Percentiles rank a stretch among this genome's conserved stretches.
Evolutionary conservation across 805 yeast genomes (phyloP).

Genomic region (Tetrapisispora phaffii): DNA sequence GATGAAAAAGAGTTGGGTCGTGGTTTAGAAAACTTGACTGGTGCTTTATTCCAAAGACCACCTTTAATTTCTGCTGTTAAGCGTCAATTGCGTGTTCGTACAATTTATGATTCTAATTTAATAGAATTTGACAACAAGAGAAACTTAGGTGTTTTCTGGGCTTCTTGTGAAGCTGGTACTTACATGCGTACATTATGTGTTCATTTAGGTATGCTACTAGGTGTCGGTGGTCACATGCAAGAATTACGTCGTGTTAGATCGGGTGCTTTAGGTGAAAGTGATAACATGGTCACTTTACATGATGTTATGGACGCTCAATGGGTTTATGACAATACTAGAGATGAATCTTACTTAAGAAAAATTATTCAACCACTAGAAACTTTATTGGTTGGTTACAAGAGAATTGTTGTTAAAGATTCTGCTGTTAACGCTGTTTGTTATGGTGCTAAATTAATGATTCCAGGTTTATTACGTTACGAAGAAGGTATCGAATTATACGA

Average conservation of each 20-base stretch:
- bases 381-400: conserved; percentile 86
- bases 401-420: conserved; percentile 88
- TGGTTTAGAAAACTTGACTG: conserved; percentile 86
- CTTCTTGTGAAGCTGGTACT: conserved; percentile 99
- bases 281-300: conserved; percentile 88
- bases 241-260: conserved; percentile 98
- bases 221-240: conserved; percentile 99
- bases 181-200: conserved; percentile 99
- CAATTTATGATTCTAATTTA: conserved; percentile 90
- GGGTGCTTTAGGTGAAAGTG: conserved; percentile 87
- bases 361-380: conserved; percentile 93
- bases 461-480: conserved; percentile 95
- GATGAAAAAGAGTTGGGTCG: conserved; percentile 86
- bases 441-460: conserved; percentile 98
- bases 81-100: conserved; percentile 96
- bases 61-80: conserved; percentile 98
- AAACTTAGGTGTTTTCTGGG: conserved; percentile 98
- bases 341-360: conserved; percentile 89
- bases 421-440: conserved; percentile 97
- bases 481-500: conserved; percentile 95
- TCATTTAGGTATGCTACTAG: conserved; percentile 94
- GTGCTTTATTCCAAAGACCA: conserved; percentile 98
- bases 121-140: conserved; percentile 93
- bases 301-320: conserved; percentile 98
- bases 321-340: conserved; percentile 93